Conservation (phyloP, 768 basidiomycete genomes). For the Tylopilus plumbeoviolaceoides region DNA sequence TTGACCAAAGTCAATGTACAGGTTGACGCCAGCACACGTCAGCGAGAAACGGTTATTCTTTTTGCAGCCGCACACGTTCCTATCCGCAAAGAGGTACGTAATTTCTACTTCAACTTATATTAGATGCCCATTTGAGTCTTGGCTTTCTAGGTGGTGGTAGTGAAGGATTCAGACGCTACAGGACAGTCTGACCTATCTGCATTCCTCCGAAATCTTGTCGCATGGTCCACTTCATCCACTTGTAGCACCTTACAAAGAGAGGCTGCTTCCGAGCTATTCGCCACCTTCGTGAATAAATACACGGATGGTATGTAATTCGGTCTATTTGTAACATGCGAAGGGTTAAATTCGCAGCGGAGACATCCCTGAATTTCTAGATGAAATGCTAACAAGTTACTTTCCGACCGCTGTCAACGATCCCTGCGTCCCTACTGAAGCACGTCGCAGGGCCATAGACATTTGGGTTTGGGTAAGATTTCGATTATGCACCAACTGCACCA, state of each 20-base stretch:
- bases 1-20: constrained; percentile 4
- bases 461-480: constrained; percentile 66
- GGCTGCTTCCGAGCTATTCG: constrained; percentile 53
- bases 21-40: constrained; percentile 25
- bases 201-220: constrained; percentile 52
- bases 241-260: constrained; percentile 50
- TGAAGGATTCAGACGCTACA: constrained; percentile 23
- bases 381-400: constrained; percentile 49
- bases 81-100: constrained; percentile 59
- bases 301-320: constrained; percentile 46
- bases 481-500: neutral
- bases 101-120: neutral
- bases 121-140: neutral
- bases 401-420: constrained; percentile 38
- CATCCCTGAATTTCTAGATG: constrained; percentile 40
- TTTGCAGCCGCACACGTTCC: constrained; percentile 65
- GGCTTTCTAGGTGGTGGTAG: constrained; percentile 38
- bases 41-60: constrained; percentile 63
- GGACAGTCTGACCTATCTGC: constrained; percentile 45
- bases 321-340: neutral
- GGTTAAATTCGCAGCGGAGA: constrained; percentile 32
- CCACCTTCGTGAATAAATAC: constrained; percentile 77
- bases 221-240: constrained; percentile 53
- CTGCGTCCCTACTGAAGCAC: constrained; percentile 30
- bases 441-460: constrained; percentile 48